phyloP scores from a whole-genome alignment of 2,329 filamentous ascomycete genomes.

The Fusarium heterosporum region DNA sequence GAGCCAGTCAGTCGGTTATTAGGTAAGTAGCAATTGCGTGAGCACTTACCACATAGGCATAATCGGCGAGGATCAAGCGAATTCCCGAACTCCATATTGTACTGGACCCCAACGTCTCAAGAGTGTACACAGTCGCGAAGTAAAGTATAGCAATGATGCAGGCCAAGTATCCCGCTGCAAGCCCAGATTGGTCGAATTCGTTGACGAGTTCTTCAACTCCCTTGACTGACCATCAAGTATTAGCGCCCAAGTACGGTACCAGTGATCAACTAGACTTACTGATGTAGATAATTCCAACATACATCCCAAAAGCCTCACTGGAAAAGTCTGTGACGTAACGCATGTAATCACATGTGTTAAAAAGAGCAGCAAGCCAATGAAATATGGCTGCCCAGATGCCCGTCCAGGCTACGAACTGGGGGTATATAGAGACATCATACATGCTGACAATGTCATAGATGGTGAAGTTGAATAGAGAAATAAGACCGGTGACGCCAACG shows the following conservation, averaged over 20 bases:
- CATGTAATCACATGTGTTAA: conserved; percentile 9
- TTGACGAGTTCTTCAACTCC: conserved; percentile 3
- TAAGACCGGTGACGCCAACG: conserved; percentile 6
- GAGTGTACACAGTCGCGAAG: conserved; percentile 4
- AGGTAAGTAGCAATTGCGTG: too few relatives aligned
- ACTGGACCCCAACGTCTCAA: neutral
- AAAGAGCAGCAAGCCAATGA: conserved; percentile 5
- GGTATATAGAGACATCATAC: conserved; percentile 3
- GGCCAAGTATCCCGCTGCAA: neutral
- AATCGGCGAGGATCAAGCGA: neutral
- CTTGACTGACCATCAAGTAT: neutral
- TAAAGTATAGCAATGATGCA: conserved; percentile 6
- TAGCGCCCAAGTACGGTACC: neutral
- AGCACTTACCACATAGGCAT: conserved; percentile 1
- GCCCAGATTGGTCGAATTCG: neutral
- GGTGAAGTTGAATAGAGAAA: conserved; percentile 8
- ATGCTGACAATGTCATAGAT: conserved; percentile 6
- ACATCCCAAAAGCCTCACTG: conserved; percentile 4
- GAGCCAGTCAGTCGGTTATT: neutral
- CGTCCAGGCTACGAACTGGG: conserved; percentile 7
- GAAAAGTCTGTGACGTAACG: conserved; percentile 9
- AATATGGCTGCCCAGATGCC: conserved; percentile 8
- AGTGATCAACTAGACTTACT: neutral
- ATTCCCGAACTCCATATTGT: conserved; percentile 1
- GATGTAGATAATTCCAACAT: conserved; percentile 5